A percentile compares a stretch with the other conserved stretches of the same genome.
Evolutionary conservation across 140 eudicot species (phyloP).

Genomic region (Stevia rebaudiana): DNA sequence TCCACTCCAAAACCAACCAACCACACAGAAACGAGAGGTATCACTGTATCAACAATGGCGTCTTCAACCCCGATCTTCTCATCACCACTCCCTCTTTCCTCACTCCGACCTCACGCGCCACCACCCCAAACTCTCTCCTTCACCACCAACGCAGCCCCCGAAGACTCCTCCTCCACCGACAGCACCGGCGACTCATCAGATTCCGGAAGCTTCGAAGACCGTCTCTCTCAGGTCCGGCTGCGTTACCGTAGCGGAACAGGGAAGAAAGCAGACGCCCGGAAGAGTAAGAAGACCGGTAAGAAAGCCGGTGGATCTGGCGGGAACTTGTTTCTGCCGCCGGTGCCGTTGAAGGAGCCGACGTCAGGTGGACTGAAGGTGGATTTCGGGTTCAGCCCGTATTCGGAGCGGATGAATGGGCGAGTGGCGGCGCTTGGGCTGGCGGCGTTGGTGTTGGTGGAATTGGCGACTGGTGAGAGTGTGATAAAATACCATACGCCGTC

Average conservation of each 20-base stretch:
- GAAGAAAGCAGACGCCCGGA: slow-evolving; percentile 75
- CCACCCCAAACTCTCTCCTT: slow-evolving; percentile 26
- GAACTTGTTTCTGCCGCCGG: slow-evolving; percentile 62
- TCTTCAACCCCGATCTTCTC: slow-evolving; percentile 42
- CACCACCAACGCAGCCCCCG: slow-evolving; percentile 49
- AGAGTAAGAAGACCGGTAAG: slow-evolving; percentile 54
- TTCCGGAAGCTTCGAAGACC: slow-evolving; percentile 56
- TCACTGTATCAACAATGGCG: slow-evolving; percentile 52
- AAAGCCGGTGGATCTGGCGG: slow-evolving; percentile 37
- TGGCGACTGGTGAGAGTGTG: slow-evolving; percentile 84
- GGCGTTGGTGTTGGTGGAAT: slow-evolving; percentile 79
- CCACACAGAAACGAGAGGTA: slow-evolving; percentile 7
- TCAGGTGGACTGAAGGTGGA: slow-evolving; percentile 86
- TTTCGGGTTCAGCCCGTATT: slow-evolving; percentile 88
- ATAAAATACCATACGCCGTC: slow-evolving; percentile 68
- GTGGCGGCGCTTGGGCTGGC: slow-evolving; percentile 63
- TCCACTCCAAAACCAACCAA: slow-evolving; percentile 25
- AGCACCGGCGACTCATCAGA: slow-evolving; percentile 36
- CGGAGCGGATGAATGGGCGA: slow-evolving; percentile 82
- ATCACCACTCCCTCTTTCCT: slow-evolving; percentile 34
- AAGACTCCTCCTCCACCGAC: slow-evolving; percentile 27
- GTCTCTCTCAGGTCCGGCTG: slow-evolving; percentile 60
- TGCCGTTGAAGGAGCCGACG: slow-evolving; percentile 64
- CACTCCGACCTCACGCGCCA: slow-evolving; percentile 39
- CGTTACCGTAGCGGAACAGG: slow-evolving; percentile 70